Percentiles rank a stretch among this genome's conserved stretches.
Evolutionary conservation across 169 alveolate genomes (phyloP).

Genomic region (Plasmodium inui): DNA sequence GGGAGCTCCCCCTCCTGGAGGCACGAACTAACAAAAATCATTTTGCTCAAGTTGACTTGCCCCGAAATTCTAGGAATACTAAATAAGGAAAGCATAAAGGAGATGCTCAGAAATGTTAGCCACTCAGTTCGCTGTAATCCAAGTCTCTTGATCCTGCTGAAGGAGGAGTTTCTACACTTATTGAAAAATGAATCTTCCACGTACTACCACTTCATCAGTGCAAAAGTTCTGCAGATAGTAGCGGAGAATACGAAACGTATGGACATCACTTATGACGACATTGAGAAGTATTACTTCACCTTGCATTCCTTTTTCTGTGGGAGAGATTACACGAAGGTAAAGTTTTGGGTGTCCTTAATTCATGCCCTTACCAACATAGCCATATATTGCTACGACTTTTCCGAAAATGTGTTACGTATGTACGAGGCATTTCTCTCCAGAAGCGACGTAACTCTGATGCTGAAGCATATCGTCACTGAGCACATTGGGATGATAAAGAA

Average conservation of each 20-base stretch:
- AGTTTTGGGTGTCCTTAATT: conserved; percentile 66
- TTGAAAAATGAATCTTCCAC: conserved; percentile 23
- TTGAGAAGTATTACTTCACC: conserved; percentile 41
- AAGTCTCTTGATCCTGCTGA: conserved; percentile 3
- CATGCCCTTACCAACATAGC: conserved; percentile 71
- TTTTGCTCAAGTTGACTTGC: conserved; percentile 24
- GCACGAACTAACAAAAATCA: conserved; percentile 22
- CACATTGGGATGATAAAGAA: conserved; percentile 44
- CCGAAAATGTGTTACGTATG: conserved; percentile 9
- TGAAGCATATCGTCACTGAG: conserved; percentile 17
- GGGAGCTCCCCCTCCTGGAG: background rate
- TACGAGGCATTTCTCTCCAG: conserved; percentile 13
- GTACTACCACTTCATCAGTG: conserved; percentile 31
- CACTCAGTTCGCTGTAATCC: conserved; percentile 28
- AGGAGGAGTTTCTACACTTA: conserved; percentile 22
- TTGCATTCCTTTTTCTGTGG: conserved; percentile 46
- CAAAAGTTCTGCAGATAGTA: conserved; percentile 5
- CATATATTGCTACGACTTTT: conserved; percentile 34
- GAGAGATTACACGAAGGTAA: conserved; percentile 10
- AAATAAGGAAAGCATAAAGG: conserved; percentile 55
- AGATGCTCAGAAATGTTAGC: conserved; percentile 26
- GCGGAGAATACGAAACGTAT: conserved; percentile 41
- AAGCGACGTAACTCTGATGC: background rate
- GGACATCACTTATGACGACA: conserved; percentile 16
- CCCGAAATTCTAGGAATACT: conserved; percentile 17